phyloP scores from a whole-genome alignment of 345 rosid species.

The Pelargonium nanum region DNA sequence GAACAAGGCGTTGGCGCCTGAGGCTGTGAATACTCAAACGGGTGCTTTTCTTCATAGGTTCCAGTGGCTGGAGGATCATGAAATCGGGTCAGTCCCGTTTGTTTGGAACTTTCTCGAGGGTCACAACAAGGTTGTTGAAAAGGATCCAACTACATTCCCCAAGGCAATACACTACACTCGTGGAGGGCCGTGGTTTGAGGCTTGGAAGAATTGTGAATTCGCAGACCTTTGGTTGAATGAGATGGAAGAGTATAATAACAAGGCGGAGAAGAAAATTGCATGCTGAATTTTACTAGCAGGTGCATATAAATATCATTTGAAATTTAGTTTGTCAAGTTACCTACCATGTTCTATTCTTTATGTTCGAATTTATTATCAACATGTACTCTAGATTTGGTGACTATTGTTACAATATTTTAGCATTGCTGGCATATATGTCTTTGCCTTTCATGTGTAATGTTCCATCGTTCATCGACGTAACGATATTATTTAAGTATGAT shows the following conservation, averaged over 20 bases:
- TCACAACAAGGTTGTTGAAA: conserved; percentile 62
- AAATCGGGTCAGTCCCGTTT: conserved; percentile 76
- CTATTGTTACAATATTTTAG: neutral
- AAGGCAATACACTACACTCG: conserved; percentile 89
- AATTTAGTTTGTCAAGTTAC: neutral
- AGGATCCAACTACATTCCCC: conserved; percentile 49
- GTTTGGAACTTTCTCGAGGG: conserved; percentile 98
- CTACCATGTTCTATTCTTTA: neutral
- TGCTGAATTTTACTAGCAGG: too few relatives aligned
- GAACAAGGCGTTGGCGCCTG: conserved; percentile 61
- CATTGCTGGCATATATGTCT: too few relatives aligned
- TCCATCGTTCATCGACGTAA: neutral
- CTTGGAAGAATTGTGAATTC: conserved; percentile 87
- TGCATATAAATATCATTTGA: too few relatives aligned
- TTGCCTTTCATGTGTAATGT: too few relatives aligned
- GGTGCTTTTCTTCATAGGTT: conserved; percentile 96
- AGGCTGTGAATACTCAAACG: conserved; percentile 52
- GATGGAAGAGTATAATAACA: conserved; percentile 45
- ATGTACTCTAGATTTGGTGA: neutral
- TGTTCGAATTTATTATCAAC: too few relatives aligned
- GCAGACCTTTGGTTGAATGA: conserved; percentile 84
- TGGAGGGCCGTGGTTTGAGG: conserved; percentile 97
- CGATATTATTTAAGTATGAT: too few relatives aligned
- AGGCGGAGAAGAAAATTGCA: conserved; percentile 14
- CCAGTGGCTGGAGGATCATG: conserved; percentile 87